phyloP scores from a whole-genome alignment of 2,329 filamentous ascomycete species.

The Alternaria incomplexa region DNA sequence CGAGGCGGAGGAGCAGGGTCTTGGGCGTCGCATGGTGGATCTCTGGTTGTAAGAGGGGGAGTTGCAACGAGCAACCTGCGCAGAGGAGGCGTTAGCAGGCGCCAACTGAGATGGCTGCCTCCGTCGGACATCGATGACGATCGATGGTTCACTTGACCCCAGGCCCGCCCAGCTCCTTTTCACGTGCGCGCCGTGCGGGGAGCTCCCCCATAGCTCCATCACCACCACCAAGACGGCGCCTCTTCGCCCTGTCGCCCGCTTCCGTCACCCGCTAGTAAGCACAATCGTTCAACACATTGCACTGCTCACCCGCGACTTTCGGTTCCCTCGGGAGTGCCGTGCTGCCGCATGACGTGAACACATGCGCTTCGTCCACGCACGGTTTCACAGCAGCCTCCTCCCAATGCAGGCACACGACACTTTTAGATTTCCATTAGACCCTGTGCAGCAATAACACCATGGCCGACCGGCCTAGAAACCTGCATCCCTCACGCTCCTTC shows the following conservation, averaged over 20 bases:
- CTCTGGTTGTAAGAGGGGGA: neutral
- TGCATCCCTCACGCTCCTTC: slow-evolving; percentile 57
- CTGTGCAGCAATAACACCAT: slow-evolving; percentile 24
- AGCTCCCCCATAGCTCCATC: slow-evolving; percentile 6
- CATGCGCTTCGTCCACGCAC: slow-evolving; percentile 23
- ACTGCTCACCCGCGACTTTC: neutral
- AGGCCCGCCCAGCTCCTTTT: slow-evolving; percentile 6
- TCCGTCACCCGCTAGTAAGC: neutral
- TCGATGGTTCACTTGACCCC: slow-evolving; percentile 10
- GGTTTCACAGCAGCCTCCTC: slow-evolving; percentile 27
- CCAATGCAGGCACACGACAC: slow-evolving; percentile 37
- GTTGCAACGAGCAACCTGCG: neutral
- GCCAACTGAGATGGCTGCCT: neutral
- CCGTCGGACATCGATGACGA: slow-evolving; percentile 16
- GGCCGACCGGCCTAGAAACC: slow-evolving; percentile 41
- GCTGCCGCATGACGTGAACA: slow-evolving; percentile 39
- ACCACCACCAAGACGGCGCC: neutral
- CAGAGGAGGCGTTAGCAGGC: neutral
- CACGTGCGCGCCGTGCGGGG: slow-evolving; percentile 18
- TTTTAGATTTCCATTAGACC: slow-evolving; percentile 9
- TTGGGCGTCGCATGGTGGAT: slow-evolving; percentile 36
- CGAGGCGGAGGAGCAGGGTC: slow-evolving; percentile 59
- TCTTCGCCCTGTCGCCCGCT: neutral
- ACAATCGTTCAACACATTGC: neutral
- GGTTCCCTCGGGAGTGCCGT: slow-evolving; percentile 1